phyloP scores from a whole-genome alignment of 805 yeast genomes.

The Teunomyces cretensis region DNA sequence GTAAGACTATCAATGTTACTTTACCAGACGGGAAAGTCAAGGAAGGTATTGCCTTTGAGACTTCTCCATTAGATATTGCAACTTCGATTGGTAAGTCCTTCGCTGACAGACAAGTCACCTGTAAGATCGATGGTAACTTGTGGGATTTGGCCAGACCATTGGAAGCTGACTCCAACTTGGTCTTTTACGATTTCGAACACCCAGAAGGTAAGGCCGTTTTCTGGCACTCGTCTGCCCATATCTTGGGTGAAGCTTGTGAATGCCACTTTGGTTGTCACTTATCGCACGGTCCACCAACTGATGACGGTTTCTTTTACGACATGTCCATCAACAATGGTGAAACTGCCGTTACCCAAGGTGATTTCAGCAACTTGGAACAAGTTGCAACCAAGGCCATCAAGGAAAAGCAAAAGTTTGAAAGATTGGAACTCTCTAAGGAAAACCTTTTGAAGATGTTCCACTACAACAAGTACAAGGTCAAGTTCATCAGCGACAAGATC shows the following conservation, averaged over 20 bases:
- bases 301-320: constrained; percentile 96
- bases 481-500: constrained; percentile 79
- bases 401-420: constrained; percentile 92
- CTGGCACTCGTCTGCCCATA: constrained; percentile 99
- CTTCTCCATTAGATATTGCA: constrained; percentile 87
- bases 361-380: constrained; percentile 80
- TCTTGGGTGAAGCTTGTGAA: constrained; percentile 97
- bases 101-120: constrained; percentile 83
- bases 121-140: constrained; percentile 84
- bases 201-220: constrained; percentile 95
- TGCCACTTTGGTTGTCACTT: constrained; percentile 94
- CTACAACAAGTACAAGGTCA: constrained; percentile 94
- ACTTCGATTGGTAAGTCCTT: constrained; percentile 81
- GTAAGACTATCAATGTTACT: constrained; percentile 67
- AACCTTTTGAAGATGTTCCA: constrained; percentile 88
- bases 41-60: constrained; percentile 83
- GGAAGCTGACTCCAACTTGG: constrained; percentile 67
- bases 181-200: constrained; percentile 85
- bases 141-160: constrained; percentile 97
- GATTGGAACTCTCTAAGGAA: constrained; percentile 90
- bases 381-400: constrained; percentile 88
- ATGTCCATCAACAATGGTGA: constrained; percentile 78
- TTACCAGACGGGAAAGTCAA: constrained; percentile 82
- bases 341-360: constrained; percentile 72
- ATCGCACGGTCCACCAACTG: constrained; percentile 89